These are phyloP conservation scores for Trichoderma sp. DNA, from an alignment of 2,329 filamentous ascomycete species.

Conservation along the genomic window DNA sequence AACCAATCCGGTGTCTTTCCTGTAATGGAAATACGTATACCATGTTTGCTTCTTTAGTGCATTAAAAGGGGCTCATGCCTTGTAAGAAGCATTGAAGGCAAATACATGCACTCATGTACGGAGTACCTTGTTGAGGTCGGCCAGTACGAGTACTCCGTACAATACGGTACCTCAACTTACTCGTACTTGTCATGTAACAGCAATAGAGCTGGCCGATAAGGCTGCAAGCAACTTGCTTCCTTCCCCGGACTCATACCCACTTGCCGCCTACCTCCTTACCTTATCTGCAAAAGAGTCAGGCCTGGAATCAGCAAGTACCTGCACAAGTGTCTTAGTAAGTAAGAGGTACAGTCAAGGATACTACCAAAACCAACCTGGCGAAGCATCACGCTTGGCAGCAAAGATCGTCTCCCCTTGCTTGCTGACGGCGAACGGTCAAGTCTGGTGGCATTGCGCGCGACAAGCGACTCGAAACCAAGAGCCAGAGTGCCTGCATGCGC, in stretches of 20 bases:
- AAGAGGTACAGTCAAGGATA: too few species aligned
- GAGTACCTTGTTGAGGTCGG: not conserved
- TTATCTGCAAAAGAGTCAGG: not conserved
- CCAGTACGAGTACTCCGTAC: not conserved
- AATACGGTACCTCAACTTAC: not conserved
- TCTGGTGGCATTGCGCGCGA: not conserved
- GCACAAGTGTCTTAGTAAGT: not conserved
- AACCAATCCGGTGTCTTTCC: not conserved
- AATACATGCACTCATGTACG: too few species aligned
- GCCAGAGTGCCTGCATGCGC: not conserved
- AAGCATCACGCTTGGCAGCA: not conserved
- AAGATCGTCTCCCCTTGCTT: not conserved
- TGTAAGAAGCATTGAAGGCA: too few species aligned
- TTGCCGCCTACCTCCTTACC: constrained; percentile 5
- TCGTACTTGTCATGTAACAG: not conserved
- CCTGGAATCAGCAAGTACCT: not conserved
- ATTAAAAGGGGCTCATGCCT: not conserved
- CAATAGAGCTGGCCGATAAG: constrained; percentile 12
- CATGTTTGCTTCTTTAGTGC: not conserved
- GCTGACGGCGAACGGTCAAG: not conserved
- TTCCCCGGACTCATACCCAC: constrained; percentile 21
- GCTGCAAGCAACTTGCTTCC: not conserved
- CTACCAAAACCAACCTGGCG: not conserved
- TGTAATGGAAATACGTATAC: not conserved
- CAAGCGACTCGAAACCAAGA: constrained; percentile 1